Conservation (phyloP, 2,329 filamentous ascomycete species). For the Monosporascus cannonballus region DNA sequence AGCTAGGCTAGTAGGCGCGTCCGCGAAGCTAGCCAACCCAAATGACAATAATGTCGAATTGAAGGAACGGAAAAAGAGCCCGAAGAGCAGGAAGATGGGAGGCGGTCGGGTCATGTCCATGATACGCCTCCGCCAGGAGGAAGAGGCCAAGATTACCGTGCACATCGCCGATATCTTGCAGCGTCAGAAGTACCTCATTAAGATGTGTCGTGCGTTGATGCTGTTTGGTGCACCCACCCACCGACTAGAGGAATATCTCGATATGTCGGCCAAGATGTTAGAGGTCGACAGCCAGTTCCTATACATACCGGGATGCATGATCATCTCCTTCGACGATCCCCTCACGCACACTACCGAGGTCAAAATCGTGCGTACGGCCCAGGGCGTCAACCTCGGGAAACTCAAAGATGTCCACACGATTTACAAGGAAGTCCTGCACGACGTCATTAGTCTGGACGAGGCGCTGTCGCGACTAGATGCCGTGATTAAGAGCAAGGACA, state of each 20-base stretch:
- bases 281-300: constrained; percentile 86
- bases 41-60: constrained; percentile 7
- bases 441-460: constrained; percentile 52
- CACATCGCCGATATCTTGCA: constrained; percentile 62
- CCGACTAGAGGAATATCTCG: constrained; percentile 85
- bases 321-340: constrained; percentile 79
- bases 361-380: constrained; percentile 52
- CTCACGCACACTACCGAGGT: constrained; percentile 61
- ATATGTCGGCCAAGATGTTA: constrained; percentile 80
- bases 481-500: constrained; percentile 48
- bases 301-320: constrained; percentile 89
- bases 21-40: constrained; percentile 15
- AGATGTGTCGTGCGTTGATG: constrained; percentile 83
- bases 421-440: constrained; percentile 61
- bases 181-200: constrained; percentile 57
- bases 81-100: constrained; percentile 25
- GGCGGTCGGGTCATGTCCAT: constrained; percentile 26
- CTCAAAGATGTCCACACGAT: constrained; percentile 55
- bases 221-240: constrained; percentile 86
- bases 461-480: constrained; percentile 47
- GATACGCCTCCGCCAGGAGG: constrained; percentile 28
- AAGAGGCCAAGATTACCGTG: constrained; percentile 34
- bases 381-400: constrained; percentile 56
- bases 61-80: constrained; percentile 19
- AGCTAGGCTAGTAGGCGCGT: constrained; percentile 30